These are phyloP conservation scores for Staphylotrichum longicolle DNA, from an alignment of 495 filamentous ascomycete species.

Conservation along the genomic window DNA sequence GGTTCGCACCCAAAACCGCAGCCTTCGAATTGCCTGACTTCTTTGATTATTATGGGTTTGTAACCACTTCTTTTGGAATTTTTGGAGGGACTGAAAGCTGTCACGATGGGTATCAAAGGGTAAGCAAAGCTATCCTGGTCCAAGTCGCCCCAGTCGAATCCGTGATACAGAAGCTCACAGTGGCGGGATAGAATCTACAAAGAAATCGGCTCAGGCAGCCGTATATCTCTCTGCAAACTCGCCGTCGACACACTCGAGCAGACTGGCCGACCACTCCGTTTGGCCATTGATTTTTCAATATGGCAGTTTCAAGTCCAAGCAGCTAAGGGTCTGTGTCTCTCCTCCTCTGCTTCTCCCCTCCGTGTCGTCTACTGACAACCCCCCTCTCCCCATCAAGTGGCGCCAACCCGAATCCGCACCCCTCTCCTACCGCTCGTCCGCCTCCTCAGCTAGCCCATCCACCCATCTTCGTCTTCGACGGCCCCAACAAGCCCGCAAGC, in stretches of 20 bases:
- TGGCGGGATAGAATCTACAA: conserved; percentile 66
- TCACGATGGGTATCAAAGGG: conserved; percentile 62
- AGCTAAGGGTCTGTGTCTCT: conserved; percentile 56
- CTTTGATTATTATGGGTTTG: background rate
- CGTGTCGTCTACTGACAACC: background rate
- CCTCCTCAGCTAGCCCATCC: conserved; percentile 73
- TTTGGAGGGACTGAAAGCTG: background rate
- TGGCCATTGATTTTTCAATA: conserved; percentile 94
- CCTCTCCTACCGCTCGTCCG: conserved; percentile 88
- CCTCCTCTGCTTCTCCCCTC: background rate
- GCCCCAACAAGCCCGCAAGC: conserved; percentile 84
- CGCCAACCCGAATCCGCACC: conserved; percentile 80
- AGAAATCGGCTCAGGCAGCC: conserved; percentile 77
- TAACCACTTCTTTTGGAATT: background rate
- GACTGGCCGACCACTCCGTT: conserved; percentile 67
- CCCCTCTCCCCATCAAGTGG: conserved; percentile 51
- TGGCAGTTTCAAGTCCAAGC: conserved; percentile 96
- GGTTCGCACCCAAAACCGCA: background rate
- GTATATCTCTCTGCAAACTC: conserved; percentile 80
- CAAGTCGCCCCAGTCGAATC: no score
- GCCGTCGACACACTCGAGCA: conserved; percentile 71
- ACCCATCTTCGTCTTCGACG: conserved; percentile 95
- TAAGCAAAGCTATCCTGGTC: conserved; percentile 21
- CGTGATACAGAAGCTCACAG: no score
- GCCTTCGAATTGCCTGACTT: background rate